Evolutionary conservation across 495 filamentous ascomycete genomes (phyloP).

Genomic region (Trichoderma parareesei): DNA sequence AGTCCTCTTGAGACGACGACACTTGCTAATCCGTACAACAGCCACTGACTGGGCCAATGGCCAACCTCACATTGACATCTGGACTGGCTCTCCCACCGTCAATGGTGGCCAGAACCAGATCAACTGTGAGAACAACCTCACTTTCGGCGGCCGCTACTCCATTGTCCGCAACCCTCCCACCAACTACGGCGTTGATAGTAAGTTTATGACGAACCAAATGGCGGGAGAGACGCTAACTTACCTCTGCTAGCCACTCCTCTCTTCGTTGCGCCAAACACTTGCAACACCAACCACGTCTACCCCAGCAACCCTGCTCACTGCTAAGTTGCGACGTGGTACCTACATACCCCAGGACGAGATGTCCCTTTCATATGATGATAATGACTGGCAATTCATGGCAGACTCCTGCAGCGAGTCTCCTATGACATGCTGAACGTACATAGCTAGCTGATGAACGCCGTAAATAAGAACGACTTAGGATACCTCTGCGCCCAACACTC

Average conservation of each 20-base stretch:
- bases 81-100: conserved; percentile 29
- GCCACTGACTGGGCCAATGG: conserved; percentile 23
- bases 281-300: conserved; percentile 18
- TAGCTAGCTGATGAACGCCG: not conserved
- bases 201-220: not conserved
- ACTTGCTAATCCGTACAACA: conserved; percentile 14
- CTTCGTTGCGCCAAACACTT: conserved; percentile 14
- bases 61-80: conserved; percentile 32
- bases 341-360: not conserved
- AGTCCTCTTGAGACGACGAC: not conserved
- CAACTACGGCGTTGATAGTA: conserved; percentile 18
- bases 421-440: not conserved
- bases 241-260: conserved; percentile 17
- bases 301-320: conserved; percentile 10
- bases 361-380: not conserved
- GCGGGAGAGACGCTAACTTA: not conserved
- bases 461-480: not conserved
- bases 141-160: conserved; percentile 16
- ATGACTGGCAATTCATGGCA: not conserved
- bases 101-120: conserved; percentile 8
- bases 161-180: conserved; percentile 17
- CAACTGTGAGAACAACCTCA: conserved; percentile 31
- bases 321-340: not conserved
- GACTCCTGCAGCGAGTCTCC: not conserved
- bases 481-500: no score